A percentile compares a stretch with the other conserved stretches of the same genome.
Conservation (phyloP, 1,284 basidiomycete species). For the Ganoderma meredithae region DNA sequence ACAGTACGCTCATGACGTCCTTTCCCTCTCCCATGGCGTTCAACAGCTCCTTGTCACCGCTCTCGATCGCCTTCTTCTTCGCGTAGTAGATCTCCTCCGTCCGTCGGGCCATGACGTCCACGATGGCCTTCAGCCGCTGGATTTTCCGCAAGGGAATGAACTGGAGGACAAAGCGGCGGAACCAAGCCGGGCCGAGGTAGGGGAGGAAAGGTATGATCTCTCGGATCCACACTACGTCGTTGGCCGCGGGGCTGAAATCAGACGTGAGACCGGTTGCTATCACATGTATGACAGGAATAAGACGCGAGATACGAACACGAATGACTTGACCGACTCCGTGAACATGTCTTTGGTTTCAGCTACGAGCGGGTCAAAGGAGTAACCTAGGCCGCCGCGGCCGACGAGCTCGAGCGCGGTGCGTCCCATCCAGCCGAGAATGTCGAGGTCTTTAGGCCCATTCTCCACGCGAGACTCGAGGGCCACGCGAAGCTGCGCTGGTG, state of each 20-base stretch:
- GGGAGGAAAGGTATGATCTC: not conserved
- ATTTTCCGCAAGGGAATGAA: not conserved
- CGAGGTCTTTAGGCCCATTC: conserved; percentile 38
- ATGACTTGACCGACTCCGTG: conserved; percentile 23
- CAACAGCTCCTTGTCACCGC: conserved; percentile 47
- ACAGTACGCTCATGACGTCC: conserved; percentile 39
- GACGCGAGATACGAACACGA: not conserved
- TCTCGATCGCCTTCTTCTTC: conserved; percentile 45
- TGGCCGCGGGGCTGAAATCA: not conserved
- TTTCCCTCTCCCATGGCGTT: conserved; percentile 34
- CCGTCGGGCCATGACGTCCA: conserved; percentile 46
- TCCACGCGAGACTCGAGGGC: conserved; percentile 21
- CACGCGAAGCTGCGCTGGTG: conserved; percentile 22
- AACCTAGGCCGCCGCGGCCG: conserved; percentile 44
- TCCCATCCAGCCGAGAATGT: conserved; percentile 47
- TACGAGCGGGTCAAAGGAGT: conserved; percentile 47
- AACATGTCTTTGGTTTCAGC: conserved; percentile 37
- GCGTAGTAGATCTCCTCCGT: conserved; percentile 47
- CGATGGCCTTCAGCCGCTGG: conserved; percentile 24
- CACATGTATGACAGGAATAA: not conserved
- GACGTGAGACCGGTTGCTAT: not conserved
- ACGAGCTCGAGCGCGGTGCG: conserved; percentile 43
- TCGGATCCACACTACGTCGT: not conserved
- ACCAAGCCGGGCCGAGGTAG: not conserved
- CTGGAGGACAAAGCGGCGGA: conserved; percentile 6